Percentiles rank a stretch among this genome's conserved stretches.
Evolutionary conservation across 176 grass and related monocot species (phyloP).

Genomic region (Carex pumila): DNA sequence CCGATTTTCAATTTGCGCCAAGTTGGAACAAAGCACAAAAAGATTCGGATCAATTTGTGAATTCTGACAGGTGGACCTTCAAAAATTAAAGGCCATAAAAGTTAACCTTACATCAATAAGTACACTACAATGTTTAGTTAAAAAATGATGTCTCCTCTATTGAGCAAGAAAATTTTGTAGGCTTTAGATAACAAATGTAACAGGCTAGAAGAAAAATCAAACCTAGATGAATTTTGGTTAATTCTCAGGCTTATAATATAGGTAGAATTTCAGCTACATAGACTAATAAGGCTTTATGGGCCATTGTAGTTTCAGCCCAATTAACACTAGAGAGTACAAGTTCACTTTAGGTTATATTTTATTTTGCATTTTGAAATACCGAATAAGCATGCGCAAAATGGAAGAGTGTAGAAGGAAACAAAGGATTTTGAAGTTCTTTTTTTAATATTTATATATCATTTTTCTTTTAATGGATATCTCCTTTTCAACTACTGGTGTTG

Average conservation of each 20-base stretch:
- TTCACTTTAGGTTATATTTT: neutral
- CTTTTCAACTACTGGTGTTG: slow-evolving; percentile 12
- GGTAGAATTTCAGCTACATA: neutral
- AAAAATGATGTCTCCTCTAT: neutral
- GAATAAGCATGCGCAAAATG: neutral
- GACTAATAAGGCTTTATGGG: neutral
- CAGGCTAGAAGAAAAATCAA: neutral
- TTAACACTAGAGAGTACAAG: neutral
- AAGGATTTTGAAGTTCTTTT: neutral
- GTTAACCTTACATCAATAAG: neutral
- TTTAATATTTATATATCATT: neutral
- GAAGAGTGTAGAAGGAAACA: neutral
- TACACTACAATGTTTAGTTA: neutral
- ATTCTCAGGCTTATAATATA: no score
- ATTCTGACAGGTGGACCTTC: neutral
- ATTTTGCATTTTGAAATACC: neutral
- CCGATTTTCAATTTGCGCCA: no score
- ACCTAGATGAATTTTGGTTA: no score
- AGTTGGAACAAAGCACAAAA: neutral
- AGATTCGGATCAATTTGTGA: neutral
- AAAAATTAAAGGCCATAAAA: neutral
- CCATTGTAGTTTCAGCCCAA: neutral
- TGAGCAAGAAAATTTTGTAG: neutral
- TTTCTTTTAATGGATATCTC: slow-evolving; percentile 12
- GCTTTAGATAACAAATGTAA: neutral